These are phyloP conservation scores for Sphenostylis stenocarpa DNA, from an alignment of 306 rosid species.

Conservation along the genomic window DNA sequence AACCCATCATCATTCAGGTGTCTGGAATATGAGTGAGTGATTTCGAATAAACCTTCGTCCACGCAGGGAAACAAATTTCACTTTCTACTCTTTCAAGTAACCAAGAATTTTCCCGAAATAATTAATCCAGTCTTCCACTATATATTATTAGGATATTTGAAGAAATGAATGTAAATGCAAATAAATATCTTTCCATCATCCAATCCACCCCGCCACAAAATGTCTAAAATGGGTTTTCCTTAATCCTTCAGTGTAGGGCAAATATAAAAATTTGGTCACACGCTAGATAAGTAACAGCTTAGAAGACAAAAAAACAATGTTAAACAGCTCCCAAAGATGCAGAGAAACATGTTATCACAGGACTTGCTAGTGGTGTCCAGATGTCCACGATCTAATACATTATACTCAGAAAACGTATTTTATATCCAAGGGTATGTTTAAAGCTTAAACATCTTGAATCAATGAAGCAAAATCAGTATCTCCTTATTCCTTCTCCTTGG, in stretches of 20 bases:
- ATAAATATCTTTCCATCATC: not conserved
- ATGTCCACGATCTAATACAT: not conserved
- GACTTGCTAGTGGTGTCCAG: not conserved
- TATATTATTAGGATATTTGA: not conserved
- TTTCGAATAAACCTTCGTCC: too few species aligned
- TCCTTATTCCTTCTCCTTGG: constrained; percentile 36
- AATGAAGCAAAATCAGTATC: constrained; percentile 55
- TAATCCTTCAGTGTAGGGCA: not conserved
- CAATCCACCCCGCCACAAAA: not conserved
- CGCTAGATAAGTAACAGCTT: not conserved
- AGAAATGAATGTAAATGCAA: not conserved
- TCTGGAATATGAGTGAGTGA: too few species aligned
- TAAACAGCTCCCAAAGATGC: not conserved
- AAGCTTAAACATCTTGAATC: constrained; percentile 69
- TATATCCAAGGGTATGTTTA: not conserved
- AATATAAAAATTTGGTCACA: not conserved
- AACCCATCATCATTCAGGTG: too few species aligned
- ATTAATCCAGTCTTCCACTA: not conserved
- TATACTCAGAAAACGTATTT: not conserved
- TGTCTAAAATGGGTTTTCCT: not conserved
- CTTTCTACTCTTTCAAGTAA: not conserved
- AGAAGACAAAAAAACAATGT: not conserved
- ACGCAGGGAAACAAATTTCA: not conserved
- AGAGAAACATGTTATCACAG: constrained; percentile 1
- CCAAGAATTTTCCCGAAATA: not conserved